These are phyloP conservation scores for Closterium sp. DNA, from an alignment of 139 green algal species.

Conservation along the genomic window DNA sequence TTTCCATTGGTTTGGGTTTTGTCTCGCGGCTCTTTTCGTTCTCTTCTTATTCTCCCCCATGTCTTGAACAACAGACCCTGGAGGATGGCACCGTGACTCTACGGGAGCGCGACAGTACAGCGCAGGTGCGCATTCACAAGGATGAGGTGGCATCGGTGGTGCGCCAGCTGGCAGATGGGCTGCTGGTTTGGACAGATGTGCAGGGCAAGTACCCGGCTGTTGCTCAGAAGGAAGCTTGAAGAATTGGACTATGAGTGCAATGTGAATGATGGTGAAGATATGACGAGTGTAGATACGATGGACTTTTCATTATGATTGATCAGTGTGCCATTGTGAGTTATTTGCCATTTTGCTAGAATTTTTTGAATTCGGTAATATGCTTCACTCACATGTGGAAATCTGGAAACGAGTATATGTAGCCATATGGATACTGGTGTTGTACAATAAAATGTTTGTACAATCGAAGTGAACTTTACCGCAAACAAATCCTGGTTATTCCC, in stretches of 20 bases:
- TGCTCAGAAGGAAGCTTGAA: slow-evolving; percentile 34
- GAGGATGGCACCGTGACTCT: slow-evolving; percentile 85
- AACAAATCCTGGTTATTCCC: not conserved
- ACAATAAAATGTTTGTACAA: not conserved
- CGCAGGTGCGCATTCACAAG: slow-evolving; percentile 76
- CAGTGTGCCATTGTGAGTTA: not conserved
- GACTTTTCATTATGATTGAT: not conserved
- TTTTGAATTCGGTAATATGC: too few species aligned
- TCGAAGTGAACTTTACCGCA: not conserved
- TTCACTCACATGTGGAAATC: too few species aligned
- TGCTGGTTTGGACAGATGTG: slow-evolving; percentile 72
- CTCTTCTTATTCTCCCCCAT: not conserved
- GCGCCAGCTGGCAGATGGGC: slow-evolving; percentile 63
- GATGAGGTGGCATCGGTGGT: slow-evolving; percentile 74
- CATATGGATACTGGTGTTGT: too few species aligned
- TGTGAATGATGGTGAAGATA: not conserved
- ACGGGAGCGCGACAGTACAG: slow-evolving; percentile 86
- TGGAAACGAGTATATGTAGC: too few species aligned
- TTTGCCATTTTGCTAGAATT: too few species aligned
- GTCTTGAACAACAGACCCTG: slow-evolving; percentile 55
- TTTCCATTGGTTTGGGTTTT: not conserved
- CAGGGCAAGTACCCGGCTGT: slow-evolving; percentile 78
- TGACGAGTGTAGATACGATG: not conserved
- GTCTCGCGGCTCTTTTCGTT: not conserved
- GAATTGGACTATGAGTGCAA: slow-evolving; percentile 1